Evolutionary conservation across 345 rosid species (phyloP).

Genomic region (Citrus reticulata): DNA sequence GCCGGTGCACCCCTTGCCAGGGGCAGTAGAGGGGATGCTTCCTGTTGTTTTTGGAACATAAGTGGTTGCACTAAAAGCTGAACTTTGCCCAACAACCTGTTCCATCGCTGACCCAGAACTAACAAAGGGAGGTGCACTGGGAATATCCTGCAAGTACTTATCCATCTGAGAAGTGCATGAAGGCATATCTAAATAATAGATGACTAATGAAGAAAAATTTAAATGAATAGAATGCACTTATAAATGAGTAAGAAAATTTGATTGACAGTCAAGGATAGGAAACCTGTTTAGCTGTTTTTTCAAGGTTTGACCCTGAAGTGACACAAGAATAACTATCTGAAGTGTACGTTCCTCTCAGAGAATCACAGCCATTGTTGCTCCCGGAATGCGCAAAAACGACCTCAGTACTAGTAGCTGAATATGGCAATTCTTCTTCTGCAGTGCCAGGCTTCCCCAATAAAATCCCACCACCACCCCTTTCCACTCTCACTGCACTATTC

Average conservation of each 20-base stretch:
- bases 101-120: slow-evolving; percentile 33
- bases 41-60: slow-evolving; percentile 7
- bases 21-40: not conserved
- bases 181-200: not conserved
- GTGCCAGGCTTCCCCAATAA: slow-evolving; percentile 3
- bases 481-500: too few relatives aligned
- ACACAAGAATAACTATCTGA: slow-evolving; percentile 43
- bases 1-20: slow-evolving; percentile 2
- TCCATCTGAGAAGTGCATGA: slow-evolving; percentile 1
- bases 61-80: slow-evolving; percentile 10
- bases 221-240: not conserved
- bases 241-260: not conserved
- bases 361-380: slow-evolving; percentile 33
- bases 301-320: slow-evolving; percentile 25
- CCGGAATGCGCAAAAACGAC: slow-evolving; percentile 40
- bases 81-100: slow-evolving; percentile 24
- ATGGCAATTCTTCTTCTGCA: slow-evolving; percentile 44
- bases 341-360: slow-evolving; percentile 28
- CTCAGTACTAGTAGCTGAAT: slow-evolving; percentile 67
- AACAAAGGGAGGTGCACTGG: slow-evolving; percentile 54
- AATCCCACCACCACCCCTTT: too few relatives aligned
- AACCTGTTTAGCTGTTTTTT: slow-evolving; percentile 32
- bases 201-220: not conserved
- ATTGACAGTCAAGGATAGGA: not conserved
- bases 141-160: slow-evolving; percentile 44